Evolutionary conservation across 2,329 filamentous ascomycete species (phyloP), one percentile per base, ranked within the genome.

Genomic region (Fusarium newnesense): DNA sequence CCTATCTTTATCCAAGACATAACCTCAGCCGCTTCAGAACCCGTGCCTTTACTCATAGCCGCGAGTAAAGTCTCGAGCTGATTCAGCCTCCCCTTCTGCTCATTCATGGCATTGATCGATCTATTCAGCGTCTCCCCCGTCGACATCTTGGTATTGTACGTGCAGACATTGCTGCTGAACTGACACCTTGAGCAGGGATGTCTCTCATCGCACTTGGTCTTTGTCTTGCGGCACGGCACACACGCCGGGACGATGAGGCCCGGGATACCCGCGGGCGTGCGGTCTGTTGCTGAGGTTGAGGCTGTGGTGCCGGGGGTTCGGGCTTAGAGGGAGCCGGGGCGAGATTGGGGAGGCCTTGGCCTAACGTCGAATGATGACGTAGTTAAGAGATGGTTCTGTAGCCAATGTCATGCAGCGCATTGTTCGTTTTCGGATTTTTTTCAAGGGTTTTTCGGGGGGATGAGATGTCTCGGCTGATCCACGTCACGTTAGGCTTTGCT

Each of bases 1-100:
- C 70, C 66, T 50, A 74, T 68, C 21, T 62, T 53, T 12, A 74
- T 24, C 58, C 66, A 67, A 21, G 58, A 42, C 67, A 73, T 67
- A 18, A 71, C 42, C 40, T 71, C 70, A 16, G 49, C 69, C 18
- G 70, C 66, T 28, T 71, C 66, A 10, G 40, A 39, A n/a, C 58
- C 54, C 0, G 67, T 71, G 1, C 66, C 61, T 12, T 21, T 40
- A 10, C 61, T 46, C 66, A 71, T 73, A 9, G 61, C 61, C 4
- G 58, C 44, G 18, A 73, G 34, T n/a, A 67, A 64, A 13, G 58
- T 59, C 47, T 74, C 70, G 13, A 71, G 70, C 19, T 71, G 53
- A 3, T n/a, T 9, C 4, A 71, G 32, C 30, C 66, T 67, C 7
- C 24, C n/a, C 21, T 57, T 73, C 21, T 71, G 66, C 50, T 74